These are phyloP conservation scores for Parasitella parasitica DNA, from an alignment of 371 early-diverging fungal genomes.

Conservation along the genomic window DNA sequence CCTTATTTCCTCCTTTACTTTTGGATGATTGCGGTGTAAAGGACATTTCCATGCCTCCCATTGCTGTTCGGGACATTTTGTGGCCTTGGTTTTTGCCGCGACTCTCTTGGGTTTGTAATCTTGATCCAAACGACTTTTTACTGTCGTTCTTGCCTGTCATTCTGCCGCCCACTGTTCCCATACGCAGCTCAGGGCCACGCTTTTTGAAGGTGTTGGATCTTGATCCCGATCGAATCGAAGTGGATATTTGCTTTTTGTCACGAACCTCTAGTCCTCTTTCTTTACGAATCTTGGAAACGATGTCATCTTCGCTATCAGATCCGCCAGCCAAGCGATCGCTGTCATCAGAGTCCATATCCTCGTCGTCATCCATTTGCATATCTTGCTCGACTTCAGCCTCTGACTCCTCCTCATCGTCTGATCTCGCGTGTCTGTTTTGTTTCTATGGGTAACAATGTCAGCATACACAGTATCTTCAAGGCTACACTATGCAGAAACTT, in stretches of 20 bases:
- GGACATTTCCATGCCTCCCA: slow-evolving; percentile 70
- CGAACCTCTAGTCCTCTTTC: slow-evolving; percentile 44
- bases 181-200: slow-evolving; percentile 50
- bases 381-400: slow-evolving; percentile 36
- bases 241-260: slow-evolving; percentile 28
- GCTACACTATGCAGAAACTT: slow-evolving; percentile 2
- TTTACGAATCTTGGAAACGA: slow-evolving; percentile 46
- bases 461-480: no score
- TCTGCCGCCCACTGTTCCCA: slow-evolving; percentile 48
- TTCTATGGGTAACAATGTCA: slow-evolving; percentile 11
- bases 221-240: slow-evolving; percentile 20
- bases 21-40: slow-evolving; percentile 39
- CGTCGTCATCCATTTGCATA: slow-evolving; percentile 43
- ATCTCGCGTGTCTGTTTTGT: slow-evolving; percentile 17
- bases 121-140: slow-evolving; percentile 45
- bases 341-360: slow-evolving; percentile 40
- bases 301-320: slow-evolving; percentile 50
- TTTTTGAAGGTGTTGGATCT: slow-evolving; percentile 16
- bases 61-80: slow-evolving; percentile 56
- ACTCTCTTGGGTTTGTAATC: slow-evolving; percentile 30
- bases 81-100: slow-evolving; percentile 35
- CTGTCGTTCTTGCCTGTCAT: slow-evolving; percentile 30
- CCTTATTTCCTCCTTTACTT: neutral
- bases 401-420: slow-evolving; percentile 28
- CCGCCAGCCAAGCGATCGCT: slow-evolving; percentile 40